A percentile compares a stretch with the other conserved stretches of the same genome.
These are phyloP conservation scores for Prunus yedoensis DNA, from an alignment of 331 rosid species.

Conservation along the genomic window DNA sequence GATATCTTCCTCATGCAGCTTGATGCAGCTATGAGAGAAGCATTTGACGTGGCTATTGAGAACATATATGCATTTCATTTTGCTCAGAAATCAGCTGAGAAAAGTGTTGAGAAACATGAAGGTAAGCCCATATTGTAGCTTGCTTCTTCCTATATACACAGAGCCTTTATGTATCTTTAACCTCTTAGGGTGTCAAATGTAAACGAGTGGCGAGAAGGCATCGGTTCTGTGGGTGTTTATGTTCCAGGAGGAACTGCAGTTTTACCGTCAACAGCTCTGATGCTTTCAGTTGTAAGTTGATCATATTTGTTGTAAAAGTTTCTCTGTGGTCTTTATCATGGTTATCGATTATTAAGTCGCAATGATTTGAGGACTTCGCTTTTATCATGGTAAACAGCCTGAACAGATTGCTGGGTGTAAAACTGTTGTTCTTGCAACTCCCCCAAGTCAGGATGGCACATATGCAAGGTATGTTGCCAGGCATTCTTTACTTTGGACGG, in stretches of 20 bases:
- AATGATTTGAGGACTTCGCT: constrained; percentile 25
- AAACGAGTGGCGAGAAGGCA: constrained; percentile 93
- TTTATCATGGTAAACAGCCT: constrained; percentile 53
- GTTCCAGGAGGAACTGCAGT: constrained; percentile 99
- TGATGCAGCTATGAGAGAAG: constrained; percentile 65
- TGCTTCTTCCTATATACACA: constrained; percentile 17
- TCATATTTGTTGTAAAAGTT: background rate
- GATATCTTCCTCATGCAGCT: constrained; percentile 50
- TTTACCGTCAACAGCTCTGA: constrained; percentile 94
- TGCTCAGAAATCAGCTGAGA: constrained; percentile 80
- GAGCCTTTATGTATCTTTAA: constrained; percentile 26
- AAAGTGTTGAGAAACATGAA: constrained; percentile 86
- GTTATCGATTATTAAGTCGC: constrained; percentile 2
- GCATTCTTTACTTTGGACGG: constrained; percentile 38
- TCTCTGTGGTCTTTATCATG: constrained; percentile 12
- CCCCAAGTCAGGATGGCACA: constrained; percentile 79
- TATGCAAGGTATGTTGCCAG: constrained; percentile 99
- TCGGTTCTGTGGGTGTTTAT: constrained; percentile 92
- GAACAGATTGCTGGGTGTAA: constrained; percentile 96
- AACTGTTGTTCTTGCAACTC: constrained; percentile 93
- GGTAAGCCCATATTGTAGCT: constrained; percentile 45
- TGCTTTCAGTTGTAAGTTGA: constrained; percentile 91
- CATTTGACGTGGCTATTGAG: constrained; percentile 94
- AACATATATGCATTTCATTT: constrained; percentile 91
- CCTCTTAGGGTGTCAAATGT: constrained; percentile 90